Base-by-base conservation (phyloP, 768 basidiomycete genomes). In the Mycena crocata region DNA sequence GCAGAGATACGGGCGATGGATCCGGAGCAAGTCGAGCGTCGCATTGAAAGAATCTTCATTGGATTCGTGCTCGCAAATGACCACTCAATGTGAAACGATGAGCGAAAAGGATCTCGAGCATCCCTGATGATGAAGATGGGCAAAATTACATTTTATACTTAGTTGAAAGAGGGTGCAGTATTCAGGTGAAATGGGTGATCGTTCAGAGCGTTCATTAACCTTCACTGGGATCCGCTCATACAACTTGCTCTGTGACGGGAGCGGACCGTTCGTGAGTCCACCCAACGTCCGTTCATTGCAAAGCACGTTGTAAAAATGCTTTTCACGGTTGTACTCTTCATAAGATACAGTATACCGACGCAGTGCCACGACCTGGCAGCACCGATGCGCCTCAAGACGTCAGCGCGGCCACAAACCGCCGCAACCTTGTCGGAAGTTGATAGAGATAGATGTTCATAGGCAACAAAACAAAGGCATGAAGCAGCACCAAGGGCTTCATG, bases 1-100 rank as follows among this genome's bases (percentile, higher is more conserved):
- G 21, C 72, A 87, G 87, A 85, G 80, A 79, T 86, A 87, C 65
- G 86, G 86, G 28, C 72, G 70, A 68, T 82, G 80, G 78, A 81
- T 88, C 61, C 79, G 86, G 40, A 79, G 77, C 65, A 82, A 79
- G 64, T 85, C 85, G 5, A 77, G 73, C 31, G 82, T 79, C 56
- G 87, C 86, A 3, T 83, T 76, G 71, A 80, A 83, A 58, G 81
- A 83, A 58, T 70, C 64, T 39, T 44, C 57, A 37, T 37, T 45
- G 57, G 64, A 65, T 52, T 28, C 51, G 19, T 59, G 34, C 28
- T 65, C 57, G n/a, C 37, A 64, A 32, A 57, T 46, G 5, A 58
- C 59, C 39, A 50, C 57, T 26, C 64, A 44, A 31, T 59, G 64
- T 48, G 64, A 65, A 59, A 59, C 59, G 55, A 49, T 46, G 52